Conservation (phyloP, 257 asterid genomes). For the Galeopsis tetrahit region DNA sequence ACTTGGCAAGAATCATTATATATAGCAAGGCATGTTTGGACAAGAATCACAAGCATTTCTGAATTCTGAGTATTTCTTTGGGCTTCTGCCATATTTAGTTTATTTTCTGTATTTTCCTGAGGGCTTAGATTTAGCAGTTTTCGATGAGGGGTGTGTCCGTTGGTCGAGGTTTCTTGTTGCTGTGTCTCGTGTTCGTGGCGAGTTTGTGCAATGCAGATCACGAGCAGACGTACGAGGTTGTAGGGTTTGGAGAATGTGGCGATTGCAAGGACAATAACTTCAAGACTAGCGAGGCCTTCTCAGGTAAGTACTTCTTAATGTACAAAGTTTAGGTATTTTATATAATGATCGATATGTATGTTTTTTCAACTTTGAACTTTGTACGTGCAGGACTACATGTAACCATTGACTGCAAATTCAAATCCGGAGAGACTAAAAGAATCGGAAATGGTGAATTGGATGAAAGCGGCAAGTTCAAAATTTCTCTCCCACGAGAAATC, state of each 20-base stretch:
- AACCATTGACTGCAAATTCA: constrained; percentile 71
- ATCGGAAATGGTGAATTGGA: constrained; percentile 61
- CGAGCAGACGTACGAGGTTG: constrained; percentile 43
- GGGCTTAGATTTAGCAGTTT: neutral
- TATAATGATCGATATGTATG: neutral
- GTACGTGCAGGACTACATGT: constrained; percentile 63
- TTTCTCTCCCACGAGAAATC: constrained; percentile 50
- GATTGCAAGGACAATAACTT: constrained; percentile 52
- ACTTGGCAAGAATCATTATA: constrained; percentile 20
- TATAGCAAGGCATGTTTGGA: constrained; percentile 9
- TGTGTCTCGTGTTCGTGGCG: constrained; percentile 27
- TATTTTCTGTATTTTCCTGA: neutral
- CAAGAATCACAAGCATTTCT: constrained; percentile 6
- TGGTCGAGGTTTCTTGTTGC: constrained; percentile 33
- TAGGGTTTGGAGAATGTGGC: constrained; percentile 50
- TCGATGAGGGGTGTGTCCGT: constrained; percentile 52
- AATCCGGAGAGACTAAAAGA: constrained; percentile 54
- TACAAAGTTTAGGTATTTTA: too few relatives aligned
- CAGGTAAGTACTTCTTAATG: constrained; percentile 37
- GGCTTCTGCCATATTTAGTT: neutral
- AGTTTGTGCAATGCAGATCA: constrained; percentile 40
- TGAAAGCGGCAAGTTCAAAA: constrained; percentile 62
- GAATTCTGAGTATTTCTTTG: neutral
- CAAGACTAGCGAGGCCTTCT: constrained; percentile 39
- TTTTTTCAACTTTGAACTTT: neutral